Base-by-base conservation (phyloP, 2,329 filamentous ascomycete species). In the Botryotinia globosa region DNA sequence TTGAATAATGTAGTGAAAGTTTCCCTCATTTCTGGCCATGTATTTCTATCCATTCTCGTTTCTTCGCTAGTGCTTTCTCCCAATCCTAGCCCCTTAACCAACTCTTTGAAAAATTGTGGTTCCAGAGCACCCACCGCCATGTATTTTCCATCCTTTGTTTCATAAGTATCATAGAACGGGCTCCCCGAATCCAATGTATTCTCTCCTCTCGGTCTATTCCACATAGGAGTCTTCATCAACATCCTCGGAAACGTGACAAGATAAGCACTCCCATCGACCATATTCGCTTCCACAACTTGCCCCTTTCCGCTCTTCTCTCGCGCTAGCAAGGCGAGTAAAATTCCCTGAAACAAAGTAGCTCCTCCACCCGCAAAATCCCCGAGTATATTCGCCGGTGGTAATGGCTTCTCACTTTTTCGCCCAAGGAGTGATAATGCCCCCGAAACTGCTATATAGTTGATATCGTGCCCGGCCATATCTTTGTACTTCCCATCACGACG, bases 321-420 rank as follows among this genome's bases (percentile, higher is more conserved):
- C 22, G 89, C 86, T 16, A 97, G 79, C 73, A 98, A 82, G 0
- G 96, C 95, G 32, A 98, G 85, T 72, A 98, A 81, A 7, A 98
- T 89, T 0, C 94, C 95, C 73, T 94, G 85, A 78, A 96, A 93
- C 59, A 96, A 90, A 76, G 90, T 90, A 0, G 92, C 90, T 48
- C 95, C 95, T 32, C 95, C 95, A 45, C 94, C 95, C 0, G 93
- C 96, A 77, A 98, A 98, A 81, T 98, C 95, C 0, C 90, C 95
- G 1, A 98, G 83, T 29, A 98, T 86, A 79, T 98, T 98, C 9
- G 85, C 89, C 0, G 96, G 96, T 29, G 94, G 87, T 74, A 91
- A 90, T 1, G 95, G 95, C 76, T 88, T 90, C 79, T 91, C 88
- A 25, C 85, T 87, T 42, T 84, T 84, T 0, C 92, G 85, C 0